Evolutionary conservation across 2,329 filamentous ascomycete species (phyloP).

Genomic region (Cadophora gregata): DNA sequence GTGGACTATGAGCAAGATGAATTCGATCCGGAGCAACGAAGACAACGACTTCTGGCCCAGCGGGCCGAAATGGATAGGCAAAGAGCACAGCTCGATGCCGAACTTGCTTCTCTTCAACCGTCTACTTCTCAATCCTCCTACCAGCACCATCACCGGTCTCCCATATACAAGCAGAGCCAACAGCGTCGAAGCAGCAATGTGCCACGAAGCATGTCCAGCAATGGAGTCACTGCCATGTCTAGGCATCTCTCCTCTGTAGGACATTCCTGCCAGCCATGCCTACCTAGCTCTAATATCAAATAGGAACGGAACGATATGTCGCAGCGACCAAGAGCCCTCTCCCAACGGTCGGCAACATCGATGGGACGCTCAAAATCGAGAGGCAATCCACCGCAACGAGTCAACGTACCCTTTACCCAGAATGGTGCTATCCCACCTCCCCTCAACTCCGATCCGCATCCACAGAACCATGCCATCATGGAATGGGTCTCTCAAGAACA

Average conservation of each 20-base stretch:
- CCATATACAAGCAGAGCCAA: slow-evolving; percentile 40
- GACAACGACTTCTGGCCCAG: slow-evolving; percentile 36
- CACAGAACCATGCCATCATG: slow-evolving; percentile 37
- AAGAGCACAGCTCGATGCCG: slow-evolving; percentile 39
- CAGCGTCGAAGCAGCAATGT: slow-evolving; percentile 39
- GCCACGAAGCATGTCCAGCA: slow-evolving; percentile 42
- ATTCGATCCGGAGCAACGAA: slow-evolving; percentile 23
- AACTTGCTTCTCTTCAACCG: slow-evolving; percentile 33
- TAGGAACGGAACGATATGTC: slow-evolving; percentile 40
- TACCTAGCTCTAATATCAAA: slow-evolving; percentile 36
- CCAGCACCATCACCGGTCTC: slow-evolving; percentile 37
- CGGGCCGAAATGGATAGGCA: slow-evolving; percentile 38
- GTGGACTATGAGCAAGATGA: slow-evolving; percentile 16
- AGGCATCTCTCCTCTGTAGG: slow-evolving; percentile 40
- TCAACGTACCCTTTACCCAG: slow-evolving; percentile 40
- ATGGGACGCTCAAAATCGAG: slow-evolving; percentile 42
- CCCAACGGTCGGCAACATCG: slow-evolving; percentile 40
- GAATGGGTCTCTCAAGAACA: slow-evolving; percentile 40
- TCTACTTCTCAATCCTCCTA: slow-evolving; percentile 25
- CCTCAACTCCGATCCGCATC: slow-evolving; percentile 34
- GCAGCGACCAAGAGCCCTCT: slow-evolving; percentile 36
- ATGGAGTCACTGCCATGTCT: slow-evolving; percentile 38
- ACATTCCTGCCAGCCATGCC: slow-evolving; percentile 27
- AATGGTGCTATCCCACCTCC: slow-evolving; percentile 37
- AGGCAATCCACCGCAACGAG: slow-evolving; percentile 37